Conservation (phyloP, 2,329 filamentous ascomycete genomes). For the Aspergillus chevalieri region DNA sequence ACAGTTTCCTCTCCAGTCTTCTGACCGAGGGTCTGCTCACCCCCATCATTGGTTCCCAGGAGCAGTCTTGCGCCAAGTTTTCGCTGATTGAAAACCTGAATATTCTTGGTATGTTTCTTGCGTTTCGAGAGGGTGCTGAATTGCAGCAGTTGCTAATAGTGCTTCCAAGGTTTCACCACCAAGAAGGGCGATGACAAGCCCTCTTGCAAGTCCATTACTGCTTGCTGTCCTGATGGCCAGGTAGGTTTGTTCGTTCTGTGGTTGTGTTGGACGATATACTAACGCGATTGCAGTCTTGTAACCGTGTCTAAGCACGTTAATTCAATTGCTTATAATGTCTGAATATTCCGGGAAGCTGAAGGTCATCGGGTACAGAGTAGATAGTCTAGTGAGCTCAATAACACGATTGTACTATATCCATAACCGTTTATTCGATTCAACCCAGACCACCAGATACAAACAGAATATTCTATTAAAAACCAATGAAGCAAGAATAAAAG, state of each 20-base stretch:
- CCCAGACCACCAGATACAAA: too few species aligned
- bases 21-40: not conserved
- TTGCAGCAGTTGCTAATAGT: not conserved
- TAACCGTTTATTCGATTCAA: too few species aligned
- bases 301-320: not conserved
- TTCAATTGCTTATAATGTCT: too few species aligned
- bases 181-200: not conserved
- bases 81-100: not conserved
- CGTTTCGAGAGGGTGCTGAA: not conserved
- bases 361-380: too few species aligned
- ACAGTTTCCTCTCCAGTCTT: not conserved
- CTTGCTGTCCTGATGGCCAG: constrained; percentile 4
- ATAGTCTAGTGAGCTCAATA: too few species aligned
- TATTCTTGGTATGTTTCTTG: not conserved
- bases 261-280: not conserved
- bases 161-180: not conserved
- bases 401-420: too few species aligned
- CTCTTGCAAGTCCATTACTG: constrained; percentile 5
- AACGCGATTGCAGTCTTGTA: not conserved
- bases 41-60: not conserved
- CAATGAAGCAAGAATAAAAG: too few species aligned
- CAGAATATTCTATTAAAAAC: too few species aligned
- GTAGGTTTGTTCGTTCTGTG: not conserved
- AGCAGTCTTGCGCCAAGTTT: not conserved
- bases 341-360: too few species aligned